Base-by-base conservation (phyloP, 495 filamentous ascomycete species). In the Penicillium ucsense region DNA sequence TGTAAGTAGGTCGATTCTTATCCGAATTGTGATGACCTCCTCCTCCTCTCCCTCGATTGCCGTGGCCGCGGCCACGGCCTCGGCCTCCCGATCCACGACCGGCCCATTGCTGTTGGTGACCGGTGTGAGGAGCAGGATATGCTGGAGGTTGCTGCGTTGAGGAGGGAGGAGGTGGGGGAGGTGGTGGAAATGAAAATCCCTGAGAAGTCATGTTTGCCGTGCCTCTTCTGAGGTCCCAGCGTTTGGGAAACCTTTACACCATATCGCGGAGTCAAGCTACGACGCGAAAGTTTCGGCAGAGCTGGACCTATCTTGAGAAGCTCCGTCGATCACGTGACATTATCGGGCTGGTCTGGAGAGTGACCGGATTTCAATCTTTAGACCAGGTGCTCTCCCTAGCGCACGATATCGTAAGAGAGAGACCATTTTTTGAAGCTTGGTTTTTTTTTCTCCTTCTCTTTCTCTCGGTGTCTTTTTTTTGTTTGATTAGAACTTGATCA, bases 31-130 rank as follows among this genome's bases (percentile, higher is more conserved):
- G 70, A 55, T 75, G 66, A 7, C 72, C 73, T 49, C 73, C 71
- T 41, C 80, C 71, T 41, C 80, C 76, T 54, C 78, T 67, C 11
- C 74, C 68, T 31, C 75, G 73, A 57, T 72, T 68, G 28, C 71
- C 74, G 52, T 71, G 70, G 47, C 68, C 70, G 57, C 50, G 59
- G 41, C 63, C 68, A 42, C 62, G 69, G 55, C 59, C 74, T 50
- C 60, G 67, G 49, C 59, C 59, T 43, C 49, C 56, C 41, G 51
- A 51, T 10, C 62, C 62, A 6, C 67, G 62, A 12, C 63, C 64
- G 51, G 60, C 56, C 48, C 65, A 61, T 12, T 67, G 61, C 34
- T 20, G 20, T 20, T 20, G 20, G 20, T 62, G 62, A 5, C 63
- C 60, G 49, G 66, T 60, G 29, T 56, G 59, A 29, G 53, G 33